A percentile compares a stretch with the other conserved stretches of the same genome.
Evolutionary conservation across 73 alveolate species (phyloP).

Genomic region (Tetrahymena thermophila): DNA sequence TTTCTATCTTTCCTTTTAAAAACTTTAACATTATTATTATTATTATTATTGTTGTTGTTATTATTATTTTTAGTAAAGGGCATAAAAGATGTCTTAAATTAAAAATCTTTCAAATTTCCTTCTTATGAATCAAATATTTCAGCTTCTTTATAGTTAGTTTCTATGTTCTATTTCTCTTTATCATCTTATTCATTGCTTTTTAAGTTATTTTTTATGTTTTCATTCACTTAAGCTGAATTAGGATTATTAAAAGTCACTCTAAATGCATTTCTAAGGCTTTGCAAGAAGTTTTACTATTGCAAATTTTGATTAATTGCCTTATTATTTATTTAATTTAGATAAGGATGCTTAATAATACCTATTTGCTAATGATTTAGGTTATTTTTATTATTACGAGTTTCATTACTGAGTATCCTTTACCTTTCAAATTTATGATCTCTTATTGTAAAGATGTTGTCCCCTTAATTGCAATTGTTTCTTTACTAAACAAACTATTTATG

Average conservation of each 20-base stretch:
- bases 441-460: not conserved
- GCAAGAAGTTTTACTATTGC: not conserved
- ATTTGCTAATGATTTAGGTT: not conserved
- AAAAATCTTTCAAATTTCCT: not conserved
- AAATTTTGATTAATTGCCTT: not conserved
- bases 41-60: not conserved
- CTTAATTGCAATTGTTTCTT: not conserved
- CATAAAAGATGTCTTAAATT: not conserved
- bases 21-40: not conserved
- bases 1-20: not conserved
- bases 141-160: not conserved
- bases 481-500: not conserved
- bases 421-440: not conserved
- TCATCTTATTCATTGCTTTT: not conserved
- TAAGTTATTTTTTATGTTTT: not conserved
- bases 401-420: not conserved
- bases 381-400: not conserved
- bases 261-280: not conserved
- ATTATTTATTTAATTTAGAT: not conserved
- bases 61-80: too few species aligned
- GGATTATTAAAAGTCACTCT: not conserved
- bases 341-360: not conserved
- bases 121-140: not conserved
- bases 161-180: not conserved
- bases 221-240: not conserved